Evolutionary conservation across 2,329 filamentous ascomycete species (phyloP).

Genomic region (Pseudopithomyces chartarum): DNA sequence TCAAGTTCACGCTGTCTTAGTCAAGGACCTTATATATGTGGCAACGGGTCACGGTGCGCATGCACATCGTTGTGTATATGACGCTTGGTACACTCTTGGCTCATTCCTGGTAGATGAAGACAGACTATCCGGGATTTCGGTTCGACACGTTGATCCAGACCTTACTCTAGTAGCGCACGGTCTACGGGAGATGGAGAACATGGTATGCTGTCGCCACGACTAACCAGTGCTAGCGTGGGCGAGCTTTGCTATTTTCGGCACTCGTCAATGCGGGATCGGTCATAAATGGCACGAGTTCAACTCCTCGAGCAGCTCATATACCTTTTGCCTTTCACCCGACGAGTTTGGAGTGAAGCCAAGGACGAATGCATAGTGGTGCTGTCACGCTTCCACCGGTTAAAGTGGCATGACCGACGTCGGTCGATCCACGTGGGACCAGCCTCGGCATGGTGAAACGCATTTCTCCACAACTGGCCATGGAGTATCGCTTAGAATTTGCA

Average conservation of each 20-base stretch:
- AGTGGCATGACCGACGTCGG: neutral
- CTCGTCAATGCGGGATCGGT: neutral
- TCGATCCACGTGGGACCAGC: slow-evolving; percentile 12
- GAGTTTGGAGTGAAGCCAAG: slow-evolving; percentile 7
- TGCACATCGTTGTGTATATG: slow-evolving; percentile 6
- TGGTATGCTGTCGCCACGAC: neutral
- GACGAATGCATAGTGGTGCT: slow-evolving; percentile 15
- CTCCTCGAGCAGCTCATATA: neutral
- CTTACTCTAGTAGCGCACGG: neutral
- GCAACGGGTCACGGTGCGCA: neutral
- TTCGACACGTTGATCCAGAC: slow-evolving; percentile 5
- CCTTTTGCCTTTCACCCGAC: slow-evolving; percentile 22
- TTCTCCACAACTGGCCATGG: neutral
- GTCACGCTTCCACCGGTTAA: slow-evolving; percentile 32
- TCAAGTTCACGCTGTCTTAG: neutral
- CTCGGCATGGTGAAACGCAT: slow-evolving; percentile 1
- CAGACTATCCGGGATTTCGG: slow-evolving; percentile 24
- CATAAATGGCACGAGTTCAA: neutral
- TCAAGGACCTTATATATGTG: slow-evolving; percentile 20
- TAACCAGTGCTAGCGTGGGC: neutral
- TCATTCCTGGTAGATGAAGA: slow-evolving; percentile 31
- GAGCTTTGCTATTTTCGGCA: neutral
- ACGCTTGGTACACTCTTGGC: slow-evolving; percentile 31
- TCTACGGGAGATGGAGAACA: neutral
- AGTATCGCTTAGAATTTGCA: neutral